These are phyloP conservation scores for Amoebophrya sp. DNA, from an alignment of 169 alveolate genomes.

Conservation along the genomic window DNA sequence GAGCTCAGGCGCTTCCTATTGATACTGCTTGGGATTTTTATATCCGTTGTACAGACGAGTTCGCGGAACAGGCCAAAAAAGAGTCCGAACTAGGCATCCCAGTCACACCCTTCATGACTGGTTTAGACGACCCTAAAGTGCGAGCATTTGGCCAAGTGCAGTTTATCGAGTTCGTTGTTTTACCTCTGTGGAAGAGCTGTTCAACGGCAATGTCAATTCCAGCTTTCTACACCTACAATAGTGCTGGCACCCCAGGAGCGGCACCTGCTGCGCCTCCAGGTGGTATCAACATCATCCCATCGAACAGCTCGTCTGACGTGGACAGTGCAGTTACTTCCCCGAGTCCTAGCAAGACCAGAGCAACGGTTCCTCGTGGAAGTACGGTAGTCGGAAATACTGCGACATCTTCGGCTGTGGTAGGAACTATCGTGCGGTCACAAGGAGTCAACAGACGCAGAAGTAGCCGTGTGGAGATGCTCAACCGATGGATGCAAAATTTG, in stretches of 20 bases:
- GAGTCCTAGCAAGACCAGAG: too few relatives aligned
- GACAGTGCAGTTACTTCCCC: too few relatives aligned
- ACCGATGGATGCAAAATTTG: not conserved
- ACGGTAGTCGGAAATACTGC: too few relatives aligned
- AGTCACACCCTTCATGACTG: not conserved
- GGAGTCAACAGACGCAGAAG: not conserved
- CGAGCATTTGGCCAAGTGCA: conserved; percentile 13
- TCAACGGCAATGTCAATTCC: too few relatives aligned
- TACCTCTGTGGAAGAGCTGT: not conserved
- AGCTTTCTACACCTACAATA: too few relatives aligned
- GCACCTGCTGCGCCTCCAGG: too few relatives aligned
- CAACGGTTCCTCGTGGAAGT: too few relatives aligned
- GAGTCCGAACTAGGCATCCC: not conserved
- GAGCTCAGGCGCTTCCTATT: not conserved
- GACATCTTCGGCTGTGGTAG: too few relatives aligned
- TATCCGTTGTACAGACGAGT: not conserved
- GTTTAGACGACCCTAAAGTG: not conserved
- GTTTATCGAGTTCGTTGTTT: not conserved
- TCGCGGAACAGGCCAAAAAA: not conserved
- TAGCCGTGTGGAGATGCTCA: too few relatives aligned
- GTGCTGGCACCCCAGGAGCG: too few relatives aligned
- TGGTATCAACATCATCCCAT: too few relatives aligned
- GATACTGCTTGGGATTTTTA: not conserved
- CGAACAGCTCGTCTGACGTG: too few relatives aligned
- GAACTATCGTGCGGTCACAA: not conserved